Base-by-base conservation (phyloP, 1,284 basidiomycete genomes). In the Marasmius oreades region DNA sequence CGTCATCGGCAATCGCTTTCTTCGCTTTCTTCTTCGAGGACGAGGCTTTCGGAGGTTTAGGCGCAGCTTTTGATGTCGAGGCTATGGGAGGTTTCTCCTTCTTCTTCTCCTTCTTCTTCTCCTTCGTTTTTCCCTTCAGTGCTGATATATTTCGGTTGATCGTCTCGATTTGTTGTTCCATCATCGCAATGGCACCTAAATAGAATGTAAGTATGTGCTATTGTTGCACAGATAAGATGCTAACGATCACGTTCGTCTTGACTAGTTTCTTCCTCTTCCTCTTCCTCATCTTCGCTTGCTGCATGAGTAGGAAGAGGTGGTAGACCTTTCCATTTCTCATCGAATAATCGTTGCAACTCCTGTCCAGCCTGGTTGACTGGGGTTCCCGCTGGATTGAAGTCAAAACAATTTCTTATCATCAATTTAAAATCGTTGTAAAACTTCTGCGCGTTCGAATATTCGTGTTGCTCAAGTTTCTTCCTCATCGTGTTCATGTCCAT, bases 401-500 rank as follows among this genome's bases (percentile, higher is more conserved):
- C 77, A 69, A 90, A 89, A 69, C 95, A 98, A 70, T 99, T 99
- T 57, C 85, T 81, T 66, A 98, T 89, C 86, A 99, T 93, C 61
- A 96, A 79, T 70, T 91, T 90, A 76, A 98, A 92, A 73, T 99
- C 97, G 18, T 89, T 85, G 61, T 88, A 85, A 68, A 98, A 95
- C 66, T 88, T 88, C 36, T 83, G 77, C 1, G 90, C 86, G 26
- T 81, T 86, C 3, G 82, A 66, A 69, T 98, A 99, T 61, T 88
- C 83, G 58, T 82, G 77, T 33, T 78, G 77, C 46, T 92, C 88
- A 48, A 99, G 79, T 71, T 94, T 95, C 69, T 77, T 82, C 64
- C 85, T 84, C 78, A 98, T 94, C 6, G 91, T 93, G n/a, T 83
- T 80, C 56, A 98, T 68, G 70, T 98, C 95, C 87, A 99, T 98